These are phyloP conservation scores for Candida michaelii DNA, from an alignment of 805 yeast genomes.

Conservation along the genomic window DNA sequence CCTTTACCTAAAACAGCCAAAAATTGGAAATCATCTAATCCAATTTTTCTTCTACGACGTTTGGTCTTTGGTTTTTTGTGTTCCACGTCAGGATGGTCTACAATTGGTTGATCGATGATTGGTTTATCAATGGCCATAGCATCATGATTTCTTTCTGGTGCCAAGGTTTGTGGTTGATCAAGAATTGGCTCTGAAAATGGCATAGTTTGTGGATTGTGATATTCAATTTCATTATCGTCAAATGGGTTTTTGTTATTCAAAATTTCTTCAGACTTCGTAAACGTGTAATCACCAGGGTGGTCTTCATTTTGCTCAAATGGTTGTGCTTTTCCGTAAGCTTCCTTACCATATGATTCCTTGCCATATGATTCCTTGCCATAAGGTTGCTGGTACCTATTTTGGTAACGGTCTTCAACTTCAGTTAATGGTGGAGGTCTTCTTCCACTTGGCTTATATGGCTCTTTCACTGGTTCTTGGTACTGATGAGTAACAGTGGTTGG, in stretches of 20 bases:
- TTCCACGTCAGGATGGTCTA: no score
- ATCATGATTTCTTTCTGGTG: neutral
- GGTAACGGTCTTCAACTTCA: neutral
- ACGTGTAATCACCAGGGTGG: conserved; percentile 21
- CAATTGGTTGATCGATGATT: conserved; percentile 13
- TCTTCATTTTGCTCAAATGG: neutral
- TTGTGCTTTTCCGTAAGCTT: neutral
- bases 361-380: conserved; percentile 16
- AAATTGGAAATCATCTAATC: conserved; percentile 92
- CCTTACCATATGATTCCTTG: conserved; percentile 3
- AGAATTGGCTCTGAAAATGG: conserved; percentile 18
- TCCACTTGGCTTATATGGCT: conserved; percentile 22
- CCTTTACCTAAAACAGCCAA: conserved; percentile 97
- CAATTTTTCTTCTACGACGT: conserved; percentile 66
- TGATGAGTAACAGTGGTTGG: conserved; percentile 30
- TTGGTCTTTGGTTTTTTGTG: conserved; percentile 25
- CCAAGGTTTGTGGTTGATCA: neutral
- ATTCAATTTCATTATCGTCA: conserved; percentile 19
- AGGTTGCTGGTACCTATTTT: neutral
- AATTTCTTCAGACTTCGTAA: conserved; percentile 20
- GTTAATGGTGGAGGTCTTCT: conserved; percentile 23
- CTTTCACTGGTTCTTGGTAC: conserved; percentile 26
- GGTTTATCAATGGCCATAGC: conserved; percentile 5
- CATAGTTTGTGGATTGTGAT: conserved; percentile 21
- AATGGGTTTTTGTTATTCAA: conserved; percentile 14